Base-by-base conservation (phyloP, 2,329 filamentous ascomycete genomes). In the Huntiella moniliformis region DNA sequence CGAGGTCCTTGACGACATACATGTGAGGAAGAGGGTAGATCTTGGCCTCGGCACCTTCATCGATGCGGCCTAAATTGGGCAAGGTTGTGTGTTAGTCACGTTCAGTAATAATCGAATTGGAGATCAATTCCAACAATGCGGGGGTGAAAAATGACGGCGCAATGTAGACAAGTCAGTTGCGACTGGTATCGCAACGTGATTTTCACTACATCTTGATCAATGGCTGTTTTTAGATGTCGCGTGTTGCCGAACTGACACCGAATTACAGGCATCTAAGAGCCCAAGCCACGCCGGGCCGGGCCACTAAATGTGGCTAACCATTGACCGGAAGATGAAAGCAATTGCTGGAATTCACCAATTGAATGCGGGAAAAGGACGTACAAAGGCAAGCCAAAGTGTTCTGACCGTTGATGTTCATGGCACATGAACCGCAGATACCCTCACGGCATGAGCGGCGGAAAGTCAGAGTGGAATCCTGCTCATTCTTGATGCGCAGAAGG, bases 341-440 rank as follows among this genome's bases (percentile, higher is more conserved):
- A 17, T 8, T 31, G 15, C 28, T 41, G 4, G 17, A 18, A 16
- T 13, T 33, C 6, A 12, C 10, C 39, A 28, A 31, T 31, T 12
- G 15, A 5, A 33, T 7, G 22, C 16, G 11, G 12, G 17, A 31
- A 11, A 13, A 33, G 33, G 34, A 77, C 82, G 56, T 83, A 94
- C 91, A 98, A 61, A 98, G 69, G 67, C 91, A 98, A 55, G 91
- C 91, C 57, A 98, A 68, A 48, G 91, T 98, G 71, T 98, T 98
- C 58, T 92, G 82, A 63, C 91, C 91, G 63, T 96, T 92, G 63
- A 98, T 96, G 73, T 98, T 98, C 91, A 98, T 98, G 54, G 91
- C 91, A 63, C 91, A 98, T 65, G 84, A 93, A 55, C 91, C 91
- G 61, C 91, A 98, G 59, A 98, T 98, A 56, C 91, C 91, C 74